Evolutionary conservation across 2,329 filamentous ascomycete genomes (phyloP), one percentile per base, ranked within the genome.

Genomic region (Fusarium agapanthi): DNA sequence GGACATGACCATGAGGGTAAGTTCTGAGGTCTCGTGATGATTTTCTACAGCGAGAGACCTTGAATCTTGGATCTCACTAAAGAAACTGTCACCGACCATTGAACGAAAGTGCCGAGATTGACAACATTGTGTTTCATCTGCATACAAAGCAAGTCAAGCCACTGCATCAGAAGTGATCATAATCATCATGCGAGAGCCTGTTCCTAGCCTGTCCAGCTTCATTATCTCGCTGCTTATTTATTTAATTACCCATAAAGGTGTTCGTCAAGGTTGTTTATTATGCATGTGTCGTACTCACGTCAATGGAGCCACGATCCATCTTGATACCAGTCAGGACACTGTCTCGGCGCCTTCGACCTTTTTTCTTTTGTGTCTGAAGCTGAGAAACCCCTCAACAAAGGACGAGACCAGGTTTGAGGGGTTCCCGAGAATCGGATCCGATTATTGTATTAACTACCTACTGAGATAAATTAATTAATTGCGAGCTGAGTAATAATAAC

Each of bases 101-200:
- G 56, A 50, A 61, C 41, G 51, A 56, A 41, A 38, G 28, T 57
- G 58, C 51, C 37, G 66, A 54, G 40, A 65, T 53, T 57, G 61
- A 53, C 66, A 64, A 58, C 66, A 45, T 64, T 51, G 66, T 61
- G 70, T 73, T 73, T 73, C 70, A 73, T 59, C 48, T 62, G 61
- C 41, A 61, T 71, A 71, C 57, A 67, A 73, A 60, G 66, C 48
- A 73, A 73, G 70, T 67, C 70, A 73, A 73, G 70, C 70, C 70
- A 73, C 66, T 73, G 66, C 70, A 73, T 71, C 70, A 73, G 70
- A 73, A 73, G 60, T 60, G 38, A 48, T 54, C 57, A 68, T 40
- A 60, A 71, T 54, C 26, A 18, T 44, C 50, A 69, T 69, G 67
- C 67, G 64, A 69, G 60, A 54, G 30, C 59, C 47, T 54, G 43